Base-by-base conservation (phyloP, 2,329 filamentous ascomycete species). In the Xylaria sp. region DNA sequence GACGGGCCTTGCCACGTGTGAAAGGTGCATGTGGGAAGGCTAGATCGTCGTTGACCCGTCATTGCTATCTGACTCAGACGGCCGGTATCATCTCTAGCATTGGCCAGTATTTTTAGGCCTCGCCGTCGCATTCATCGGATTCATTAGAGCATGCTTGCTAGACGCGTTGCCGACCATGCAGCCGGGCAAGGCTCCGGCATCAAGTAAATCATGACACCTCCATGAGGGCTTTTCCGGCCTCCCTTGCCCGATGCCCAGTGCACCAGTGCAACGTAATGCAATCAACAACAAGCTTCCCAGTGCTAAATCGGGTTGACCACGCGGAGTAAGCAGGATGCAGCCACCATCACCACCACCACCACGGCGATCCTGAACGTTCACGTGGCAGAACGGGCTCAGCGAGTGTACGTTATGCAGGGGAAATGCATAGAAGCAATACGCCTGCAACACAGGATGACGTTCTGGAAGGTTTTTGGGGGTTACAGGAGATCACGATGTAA, bases 341-440 rank as follows among this genome's bases (percentile, higher is more conserved):
- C 58, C 52, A 48, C n/a, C n/a, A n/a, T n/a, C n/a, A n/a, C n/a
- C n/a, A n/a, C n/a, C n/a, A n/a, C n/a, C n/a, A n/a, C 56, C 58
- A 61, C 56, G 58, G 52, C 47, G 39, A 61, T 59, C 58, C 58
- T 61, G 56, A 34, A 37, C 43, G 50, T 58, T 61, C 58, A 61
- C 58, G 58, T 61, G 58, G 58, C 55, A 56, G 44, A 37, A 41
- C 42, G 18, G 21, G 5, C 5, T 21, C 40, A 42, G 16, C 17
- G 5, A 42, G 19, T 7, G 19, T 16, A 11, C 21, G 4, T 19
- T 16, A 34, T 34, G 29, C 20, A 42, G 19, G 20, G 19, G 21
- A 19, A n/a, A 42, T 42, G 21, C 40, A 21, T 42, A 19, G 18
- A 24, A 21, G 24, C 40, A 42, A 34, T 13, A 34, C 11, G 16